Percentiles rank a stretch among this genome's conserved stretches.
Evolutionary conservation across 2,329 filamentous ascomycete species (phyloP).

Genomic region (Furcasterigmium furcatum): DNA sequence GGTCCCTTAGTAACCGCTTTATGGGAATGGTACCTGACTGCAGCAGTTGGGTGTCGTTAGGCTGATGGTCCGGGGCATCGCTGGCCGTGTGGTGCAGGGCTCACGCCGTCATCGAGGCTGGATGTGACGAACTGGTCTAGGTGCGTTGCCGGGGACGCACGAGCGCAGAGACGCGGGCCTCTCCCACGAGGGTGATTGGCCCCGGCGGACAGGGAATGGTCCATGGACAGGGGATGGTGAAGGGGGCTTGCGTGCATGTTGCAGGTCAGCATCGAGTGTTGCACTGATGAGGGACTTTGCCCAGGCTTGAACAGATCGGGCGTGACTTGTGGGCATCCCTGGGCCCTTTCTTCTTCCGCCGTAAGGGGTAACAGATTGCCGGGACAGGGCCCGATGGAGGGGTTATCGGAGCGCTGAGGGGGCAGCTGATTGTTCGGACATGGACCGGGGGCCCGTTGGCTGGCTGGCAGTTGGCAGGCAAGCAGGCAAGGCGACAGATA

Average conservation of each 20-base stretch:
- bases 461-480: neutral
- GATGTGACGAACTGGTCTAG: neutral
- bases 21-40: no score
- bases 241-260: neutral
- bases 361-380: neutral
- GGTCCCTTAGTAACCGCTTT: no score
- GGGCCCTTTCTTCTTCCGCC: neutral
- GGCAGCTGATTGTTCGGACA: neutral
- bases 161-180: constrained; percentile 1
- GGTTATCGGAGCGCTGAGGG: no score
- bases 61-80: no score
- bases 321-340: neutral
- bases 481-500: no score
- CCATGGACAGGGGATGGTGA: no score
- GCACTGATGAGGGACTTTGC: no score
- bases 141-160: constrained; percentile 1
- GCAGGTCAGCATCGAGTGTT: neutral
- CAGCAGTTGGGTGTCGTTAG: no score
- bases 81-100: no score
- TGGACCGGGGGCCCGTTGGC: neutral
- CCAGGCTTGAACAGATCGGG: no score
- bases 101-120: neutral
- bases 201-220: neutral
- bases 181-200: neutral
- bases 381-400: no score